Conservation (phyloP, 2,329 filamentous ascomycete genomes). For the Cytospora paraplurivora region DNA sequence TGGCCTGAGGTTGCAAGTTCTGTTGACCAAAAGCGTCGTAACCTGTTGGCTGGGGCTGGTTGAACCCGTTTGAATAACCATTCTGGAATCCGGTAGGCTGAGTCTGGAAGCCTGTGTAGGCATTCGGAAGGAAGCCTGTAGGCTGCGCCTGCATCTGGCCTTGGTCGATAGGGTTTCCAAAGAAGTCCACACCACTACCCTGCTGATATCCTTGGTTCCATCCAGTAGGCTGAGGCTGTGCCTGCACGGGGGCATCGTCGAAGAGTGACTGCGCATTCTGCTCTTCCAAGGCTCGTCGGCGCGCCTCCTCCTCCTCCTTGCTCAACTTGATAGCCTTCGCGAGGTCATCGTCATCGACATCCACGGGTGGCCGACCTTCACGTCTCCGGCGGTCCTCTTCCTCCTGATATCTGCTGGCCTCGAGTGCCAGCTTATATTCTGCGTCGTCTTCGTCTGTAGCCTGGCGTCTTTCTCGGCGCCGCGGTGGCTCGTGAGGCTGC, state of each 20-base stretch:
- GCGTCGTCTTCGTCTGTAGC: conserved; percentile 78
- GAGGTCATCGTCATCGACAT: conserved; percentile 78
- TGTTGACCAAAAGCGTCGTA: conserved; percentile 71
- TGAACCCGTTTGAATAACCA: conserved; percentile 70
- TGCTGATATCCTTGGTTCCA: conserved; percentile 98
- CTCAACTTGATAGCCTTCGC: conserved; percentile 95
- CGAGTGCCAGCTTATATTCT: conserved; percentile 86
- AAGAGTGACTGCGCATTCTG: conserved; percentile 86
- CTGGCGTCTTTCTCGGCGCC: conserved; percentile 53
- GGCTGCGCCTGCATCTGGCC: conserved; percentile 75
- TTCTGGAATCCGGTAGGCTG: conserved; percentile 58
- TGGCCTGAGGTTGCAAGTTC: conserved; percentile 44
- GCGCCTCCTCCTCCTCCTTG: conserved; percentile 89
- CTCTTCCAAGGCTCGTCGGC: conserved; percentile 83
- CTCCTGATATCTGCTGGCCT: conserved; percentile 93
- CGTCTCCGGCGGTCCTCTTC: conserved; percentile 84
- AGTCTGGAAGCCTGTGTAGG: conserved; percentile 56
- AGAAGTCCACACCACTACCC: conserved; percentile 94
- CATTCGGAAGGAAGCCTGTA: conserved; percentile 68
- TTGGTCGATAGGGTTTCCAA: conserved; percentile 88
- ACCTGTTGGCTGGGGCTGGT: conserved; percentile 64
- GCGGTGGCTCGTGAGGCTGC: conserved; percentile 46
- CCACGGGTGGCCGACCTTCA: conserved; percentile 57
- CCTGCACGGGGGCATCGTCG: conserved; percentile 70
- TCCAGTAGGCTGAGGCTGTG: conserved; percentile 78